phyloP scores from a whole-genome alignment of 306 rosid genomes.

The Vachellia pachyceras region DNA sequence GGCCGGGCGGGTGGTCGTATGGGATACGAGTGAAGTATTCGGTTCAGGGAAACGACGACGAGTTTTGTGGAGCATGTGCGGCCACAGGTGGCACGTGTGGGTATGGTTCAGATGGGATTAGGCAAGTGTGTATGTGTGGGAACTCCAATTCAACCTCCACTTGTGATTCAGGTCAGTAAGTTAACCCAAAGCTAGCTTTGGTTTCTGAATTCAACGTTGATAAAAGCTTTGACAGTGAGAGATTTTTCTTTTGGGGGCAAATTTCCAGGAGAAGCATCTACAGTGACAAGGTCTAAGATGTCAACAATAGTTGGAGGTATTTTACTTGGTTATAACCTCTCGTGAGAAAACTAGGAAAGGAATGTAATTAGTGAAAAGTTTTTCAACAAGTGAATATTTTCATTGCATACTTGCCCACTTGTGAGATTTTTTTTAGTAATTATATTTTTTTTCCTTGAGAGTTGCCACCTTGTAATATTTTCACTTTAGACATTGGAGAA shows the following conservation, averaged over 20 bases:
- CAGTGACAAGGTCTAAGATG: conserved; percentile 43
- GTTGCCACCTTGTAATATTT: too few relatives aligned
- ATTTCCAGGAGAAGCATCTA: conserved; percentile 53
- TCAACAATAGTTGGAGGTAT: conserved; percentile 51
- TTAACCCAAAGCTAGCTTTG: neutral
- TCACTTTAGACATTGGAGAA: neutral
- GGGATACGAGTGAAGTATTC: conserved; percentile 91
- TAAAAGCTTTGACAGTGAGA: neutral
- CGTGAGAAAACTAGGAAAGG: too few relatives aligned
- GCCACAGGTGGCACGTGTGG: conserved; percentile 97
- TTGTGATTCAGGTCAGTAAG: conserved; percentile 72
- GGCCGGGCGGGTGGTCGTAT: conserved; percentile 77
- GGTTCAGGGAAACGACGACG: conserved; percentile 72
- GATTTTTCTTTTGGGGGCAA: neutral
- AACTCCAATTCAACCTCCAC: conserved; percentile 75
- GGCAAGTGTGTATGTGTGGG: conserved; percentile 85
- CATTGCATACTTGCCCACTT: too few relatives aligned
- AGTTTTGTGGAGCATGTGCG: conserved; percentile 79
- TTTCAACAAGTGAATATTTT: too few relatives aligned
- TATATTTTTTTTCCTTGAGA: too few relatives aligned
- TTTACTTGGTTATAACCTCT: neutral
- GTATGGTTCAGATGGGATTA: conserved; percentile 66
- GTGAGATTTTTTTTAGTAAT: too few relatives aligned
- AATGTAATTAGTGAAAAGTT: too few relatives aligned
- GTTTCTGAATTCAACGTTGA: neutral